Evolutionary conservation across 768 basidiomycete species (phyloP).

Genomic region (Leccinellum rugosiceps): DNA sequence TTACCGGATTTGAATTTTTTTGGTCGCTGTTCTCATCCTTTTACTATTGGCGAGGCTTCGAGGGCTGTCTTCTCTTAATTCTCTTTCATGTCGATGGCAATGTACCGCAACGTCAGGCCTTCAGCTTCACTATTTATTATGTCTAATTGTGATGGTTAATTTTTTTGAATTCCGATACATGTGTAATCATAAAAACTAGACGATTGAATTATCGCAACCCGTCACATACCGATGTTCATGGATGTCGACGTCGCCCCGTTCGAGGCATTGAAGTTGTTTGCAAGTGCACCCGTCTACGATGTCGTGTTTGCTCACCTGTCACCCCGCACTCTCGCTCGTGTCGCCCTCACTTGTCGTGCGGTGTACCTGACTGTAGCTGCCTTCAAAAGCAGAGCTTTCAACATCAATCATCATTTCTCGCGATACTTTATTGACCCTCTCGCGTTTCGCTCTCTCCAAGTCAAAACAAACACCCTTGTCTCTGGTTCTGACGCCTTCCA

Average conservation of each 20-base stretch:
- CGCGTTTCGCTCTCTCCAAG: constrained; percentile 44
- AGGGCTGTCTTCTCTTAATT: neutral
- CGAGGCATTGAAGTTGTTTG: constrained; percentile 5
- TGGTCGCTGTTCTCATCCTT: too few relatives aligned
- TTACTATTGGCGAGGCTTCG: neutral
- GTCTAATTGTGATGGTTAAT: too few relatives aligned
- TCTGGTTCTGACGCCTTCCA: constrained; percentile 55
- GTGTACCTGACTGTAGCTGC: constrained; percentile 11
- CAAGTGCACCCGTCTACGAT: constrained; percentile 21
- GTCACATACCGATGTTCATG: too few relatives aligned
- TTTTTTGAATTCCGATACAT: too few relatives aligned
- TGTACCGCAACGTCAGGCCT: neutral
- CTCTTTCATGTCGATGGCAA: neutral
- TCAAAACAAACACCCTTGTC: constrained; percentile 41
- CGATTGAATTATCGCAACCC: too few relatives aligned
- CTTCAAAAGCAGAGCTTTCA: constrained; percentile 31
- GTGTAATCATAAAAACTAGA: too few relatives aligned
- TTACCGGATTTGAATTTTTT: too few relatives aligned
- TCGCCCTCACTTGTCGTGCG: constrained; percentile 22
- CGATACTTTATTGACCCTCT: constrained; percentile 36
- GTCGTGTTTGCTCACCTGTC: constrained; percentile 18
- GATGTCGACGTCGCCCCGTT: neutral
- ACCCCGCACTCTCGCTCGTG: constrained; percentile 23
- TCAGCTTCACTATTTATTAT: too few relatives aligned
- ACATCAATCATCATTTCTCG: constrained; percentile 35